Evolutionary conservation across 108 stramenopile genomes (phyloP), one percentile per base, ranked within the genome.

Genomic region (Hondaea fermentalgiana): DNA sequence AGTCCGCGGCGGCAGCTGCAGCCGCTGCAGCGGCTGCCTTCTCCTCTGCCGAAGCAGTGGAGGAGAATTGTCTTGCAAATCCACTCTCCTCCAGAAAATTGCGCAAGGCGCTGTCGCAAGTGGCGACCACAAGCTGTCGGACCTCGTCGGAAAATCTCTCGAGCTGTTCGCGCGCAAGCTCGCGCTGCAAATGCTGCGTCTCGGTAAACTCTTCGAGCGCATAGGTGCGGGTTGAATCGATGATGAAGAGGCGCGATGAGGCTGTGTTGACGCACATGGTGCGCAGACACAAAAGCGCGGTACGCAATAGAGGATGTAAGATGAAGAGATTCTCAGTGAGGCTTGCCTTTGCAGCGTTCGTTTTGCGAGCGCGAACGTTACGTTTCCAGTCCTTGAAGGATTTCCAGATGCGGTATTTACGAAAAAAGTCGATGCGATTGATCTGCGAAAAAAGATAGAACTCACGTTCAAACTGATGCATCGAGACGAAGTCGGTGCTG

Each of bases 391-490:
- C 94, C 8, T 88, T 55, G 89, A 94, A 94, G 72, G 89, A 87
- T 57, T 93, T 92, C 94, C 93, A 93, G 23, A 29, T 60, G 5
- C 92, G 88, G 58, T 93, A 94, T 28, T 92, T 76, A 29, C 28
- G 35, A 60, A 94, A 93, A 91, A 94, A 94, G 5, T 91, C 55
- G 25, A 92, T 92, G 45, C 89, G 72, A 29, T 76, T 89, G 76
- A 94, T 94, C 25, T 83, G 69, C 47, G 92, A 89, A 60, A 91
- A 94, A 25, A 94, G 51, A 5, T 42, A 60, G 72, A 69, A 93
- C 88, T 94, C 94, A 58, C 93, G 72, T 59, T 94, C 94, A 89
- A 92, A 94, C 57, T 92, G 92, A 12, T 88, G 87, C 88, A 94
- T 72, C 14, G 93, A 42, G 8, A 93, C 92, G 59, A 94, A 94